Evolutionary conservation across 1,284 basidiomycete genomes (phyloP), one percentile per base, ranked within the genome.

Genomic region (Papiliotrema flavescens): DNA sequence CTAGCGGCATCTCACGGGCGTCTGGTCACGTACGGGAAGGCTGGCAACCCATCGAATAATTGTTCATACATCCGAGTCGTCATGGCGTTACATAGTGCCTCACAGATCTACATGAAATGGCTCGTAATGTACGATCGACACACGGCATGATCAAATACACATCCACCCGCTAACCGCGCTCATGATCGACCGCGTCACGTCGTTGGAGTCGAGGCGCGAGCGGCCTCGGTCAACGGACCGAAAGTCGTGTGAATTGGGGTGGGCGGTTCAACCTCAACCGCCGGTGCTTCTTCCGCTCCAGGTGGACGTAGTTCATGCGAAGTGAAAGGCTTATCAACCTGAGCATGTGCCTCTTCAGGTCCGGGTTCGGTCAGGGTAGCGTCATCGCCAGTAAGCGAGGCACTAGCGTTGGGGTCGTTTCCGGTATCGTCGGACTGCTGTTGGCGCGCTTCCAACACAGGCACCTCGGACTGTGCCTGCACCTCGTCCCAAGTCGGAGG

Each of bases 401-500:
- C 37, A 47, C 48, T 37, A 53, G 51, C 17, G 26, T 49, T 36
- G 62, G 51, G 19, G 26, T 49, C 36, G 62, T 59, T 49, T 61
- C 54, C 19, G 20, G n/a, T 40, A 7, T 5, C n/a, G 20, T 22
- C 39, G 5, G 6, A 5, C 17, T 5, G 20, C 5, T 40, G 5
- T 34, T 32, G 28, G 28, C 11, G 28, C 5, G 6, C 11, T 11
- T 5, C 28, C 11, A 11, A 32, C 5, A 54, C 19, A 48, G 47
- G 19, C 62, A 45, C 37, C 57, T 50, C 34, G 5, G 39, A 5
- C 20, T 48, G 47, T n/a, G 46, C 42, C 22, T 61, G 59, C n/a
- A 57, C 43, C 41, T 61, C 35, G 22, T 64, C 53, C 62, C 62
- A 64, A 14, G 34, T 54, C 26, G 62, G 62, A n/a, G 54, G 51